phyloP scores from a whole-genome alignment of 2,329 filamentous ascomycete genomes.

The Trichoderma sp. region DNA sequence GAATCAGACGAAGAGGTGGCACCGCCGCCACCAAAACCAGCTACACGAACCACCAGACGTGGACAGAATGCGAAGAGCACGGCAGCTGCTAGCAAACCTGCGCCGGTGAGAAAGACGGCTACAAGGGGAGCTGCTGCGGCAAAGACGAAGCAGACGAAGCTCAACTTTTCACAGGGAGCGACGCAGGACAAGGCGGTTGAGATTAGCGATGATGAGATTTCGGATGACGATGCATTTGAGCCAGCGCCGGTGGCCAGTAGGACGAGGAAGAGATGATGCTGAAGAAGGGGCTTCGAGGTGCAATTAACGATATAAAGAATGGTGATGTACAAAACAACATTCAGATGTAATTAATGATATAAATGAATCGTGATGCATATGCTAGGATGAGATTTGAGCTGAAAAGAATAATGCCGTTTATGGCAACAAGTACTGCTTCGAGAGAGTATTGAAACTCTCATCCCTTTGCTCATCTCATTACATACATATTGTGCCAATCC shows the following conservation, averaged over 20 bases:
- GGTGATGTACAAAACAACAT: too few relatives aligned
- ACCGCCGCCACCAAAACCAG: constrained; percentile 41
- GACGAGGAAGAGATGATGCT: constrained; percentile 34
- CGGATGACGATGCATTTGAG: constrained; percentile 59
- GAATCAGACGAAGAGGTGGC: constrained; percentile 52
- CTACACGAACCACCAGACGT: constrained; percentile 33
- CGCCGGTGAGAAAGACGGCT: constrained; percentile 28
- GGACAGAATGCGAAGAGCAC: constrained; percentile 24
- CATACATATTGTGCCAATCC: too few relatives aligned
- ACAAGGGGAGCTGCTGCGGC: constrained; percentile 21
- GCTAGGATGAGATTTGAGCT: too few relatives aligned
- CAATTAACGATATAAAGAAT: too few relatives aligned
- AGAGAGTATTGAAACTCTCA: too few relatives aligned
- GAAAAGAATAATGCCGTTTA: too few relatives aligned
- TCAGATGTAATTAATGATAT: constrained; percentile 28
- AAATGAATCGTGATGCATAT: constrained; percentile 16
- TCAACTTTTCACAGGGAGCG: constrained; percentile 41
- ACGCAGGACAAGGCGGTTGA: constrained; percentile 54
- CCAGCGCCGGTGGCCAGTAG: constrained; percentile 53
- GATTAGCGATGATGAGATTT: constrained; percentile 67
- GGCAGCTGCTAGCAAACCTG: constrained; percentile 26
- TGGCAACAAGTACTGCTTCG: too few relatives aligned
- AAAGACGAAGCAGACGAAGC: constrained; percentile 36
- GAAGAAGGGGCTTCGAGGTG: constrained; percentile 21
- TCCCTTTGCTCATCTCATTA: too few relatives aligned